A percentile compares a stretch with the other conserved stretches of the same genome.
These are phyloP conservation scores for Phytophthora boehmeriae DNA, from an alignment of 352 stramenopile species.

Conservation along the genomic window DNA sequence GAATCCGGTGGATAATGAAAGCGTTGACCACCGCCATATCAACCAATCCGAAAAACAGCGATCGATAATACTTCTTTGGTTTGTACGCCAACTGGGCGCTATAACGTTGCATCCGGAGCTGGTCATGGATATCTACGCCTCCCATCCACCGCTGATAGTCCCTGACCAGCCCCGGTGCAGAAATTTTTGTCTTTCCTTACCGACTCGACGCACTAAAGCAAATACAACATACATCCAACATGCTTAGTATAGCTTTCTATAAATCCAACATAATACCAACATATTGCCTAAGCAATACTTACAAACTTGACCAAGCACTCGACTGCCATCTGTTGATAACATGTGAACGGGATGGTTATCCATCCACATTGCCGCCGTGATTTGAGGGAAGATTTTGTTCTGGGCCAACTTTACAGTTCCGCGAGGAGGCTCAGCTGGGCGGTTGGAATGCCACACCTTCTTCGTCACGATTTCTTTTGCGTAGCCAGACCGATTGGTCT, in stretches of 20 bases:
- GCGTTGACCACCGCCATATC: no score
- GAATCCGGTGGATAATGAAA: no score
- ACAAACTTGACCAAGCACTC: neutral
- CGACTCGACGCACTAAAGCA: neutral
- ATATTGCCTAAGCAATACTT: neutral
- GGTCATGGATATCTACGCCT: no score
- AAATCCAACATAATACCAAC: neutral
- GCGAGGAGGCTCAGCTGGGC: neutral
- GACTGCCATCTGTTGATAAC: neutral
- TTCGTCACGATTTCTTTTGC: neutral
- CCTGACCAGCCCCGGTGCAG: slow-evolving; percentile 1
- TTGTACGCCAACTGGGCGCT: no score
- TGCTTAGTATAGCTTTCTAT: neutral
- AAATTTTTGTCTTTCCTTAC: neutral
- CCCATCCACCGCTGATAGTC: neutral
- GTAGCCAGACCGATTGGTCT: slow-evolving; percentile 3
- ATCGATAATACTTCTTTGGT: no score
- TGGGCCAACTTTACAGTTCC: slow-evolving; percentile 2
- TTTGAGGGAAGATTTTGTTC: neutral
- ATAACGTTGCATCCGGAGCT: no score
- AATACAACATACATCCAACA: neutral
- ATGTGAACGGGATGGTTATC: neutral
- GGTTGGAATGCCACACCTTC: neutral
- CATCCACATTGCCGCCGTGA: neutral
- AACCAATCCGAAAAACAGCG: no score